Evolutionary conservation across 441 rosid genomes (phyloP), one percentile per base, ranked within the genome.

Genomic region (Jatropha podagrica): DNA sequence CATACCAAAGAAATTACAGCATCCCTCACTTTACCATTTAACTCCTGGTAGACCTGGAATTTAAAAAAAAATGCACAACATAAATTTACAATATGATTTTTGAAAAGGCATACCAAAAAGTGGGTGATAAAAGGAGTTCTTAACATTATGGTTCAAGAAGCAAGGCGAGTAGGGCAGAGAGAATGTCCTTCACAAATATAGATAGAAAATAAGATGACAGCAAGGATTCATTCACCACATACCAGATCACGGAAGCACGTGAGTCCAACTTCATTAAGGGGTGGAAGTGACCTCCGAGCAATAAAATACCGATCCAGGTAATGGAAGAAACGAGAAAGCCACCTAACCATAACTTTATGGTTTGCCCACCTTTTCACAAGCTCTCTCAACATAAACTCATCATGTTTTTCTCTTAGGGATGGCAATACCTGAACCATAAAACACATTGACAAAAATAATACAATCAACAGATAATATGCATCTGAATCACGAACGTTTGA

Each of bases 261-360:
- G 61, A 94, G 80, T 62, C 98, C 99, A 84, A 91, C 97, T 88
- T 94, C 98, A 73, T 92, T 86, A 9, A 96, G 88, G 2, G 92
- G 76, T n/a, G 92, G 94, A 83, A 94, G 95, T 64, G 94, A 89
- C 73, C 95, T 88, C 76, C 97, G 89, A 44, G 94, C 87, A 83
- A 96, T 88, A 73, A 94, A 96, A 82, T 91, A 91, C 42, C 97
- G 93, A 76, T 96, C 99, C 40, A 96, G 93, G 81, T 96, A 96
- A 82, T 85, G 66, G 83, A 94, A 96, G 89, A 92, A 90, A 44
- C 97, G 96, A 60, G 98, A 92, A 71, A 96, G 85, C 98, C 97
- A 92, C 82, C 93, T 83, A 41, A 96, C 97, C 97, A 94, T 92
- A 51, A 91, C 85, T 88, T 94, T 96, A 82, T 96, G 97, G 86